These are phyloP conservation scores for Houttuynia cordata DNA, from an alignment of 164 flowering plant species.

Conservation along the genomic window DNA sequence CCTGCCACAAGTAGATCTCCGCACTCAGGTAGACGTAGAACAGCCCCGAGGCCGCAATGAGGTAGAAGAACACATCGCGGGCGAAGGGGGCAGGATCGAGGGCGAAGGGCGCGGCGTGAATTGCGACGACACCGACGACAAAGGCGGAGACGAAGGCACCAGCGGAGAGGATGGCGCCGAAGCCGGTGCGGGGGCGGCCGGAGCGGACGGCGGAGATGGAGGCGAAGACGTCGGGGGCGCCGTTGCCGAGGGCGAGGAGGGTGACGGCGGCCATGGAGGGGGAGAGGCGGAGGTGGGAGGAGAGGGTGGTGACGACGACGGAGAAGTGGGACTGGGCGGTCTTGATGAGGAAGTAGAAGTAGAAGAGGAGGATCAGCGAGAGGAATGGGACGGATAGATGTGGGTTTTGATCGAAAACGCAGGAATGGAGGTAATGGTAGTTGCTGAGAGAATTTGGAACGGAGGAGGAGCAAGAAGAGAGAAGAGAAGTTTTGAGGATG, in stretches of 20 bases:
- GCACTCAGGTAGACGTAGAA: conserved; percentile 82
- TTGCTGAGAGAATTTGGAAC: conserved; percentile 38
- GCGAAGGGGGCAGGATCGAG: conserved; percentile 58
- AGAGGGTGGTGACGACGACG: conserved; percentile 60
- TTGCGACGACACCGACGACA: conserved; percentile 88
- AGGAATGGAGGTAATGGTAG: conserved; percentile 63
- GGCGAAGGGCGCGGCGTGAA: conserved; percentile 70
- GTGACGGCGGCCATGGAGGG: conserved; percentile 90
- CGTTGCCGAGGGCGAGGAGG: conserved; percentile 93
- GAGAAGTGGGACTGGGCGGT: conserved; percentile 86
- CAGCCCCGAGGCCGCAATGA: conserved; percentile 50
- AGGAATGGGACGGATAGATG: conserved; percentile 47
- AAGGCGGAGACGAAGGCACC: conserved; percentile 86
- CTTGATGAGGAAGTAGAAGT: conserved; percentile 72
- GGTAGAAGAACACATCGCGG: conserved; percentile 80
- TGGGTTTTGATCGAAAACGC: conserved; percentile 35
- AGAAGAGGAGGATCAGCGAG: conserved; percentile 38
- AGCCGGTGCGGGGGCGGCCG: conserved; percentile 73
- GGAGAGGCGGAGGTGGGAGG: conserved; percentile 39
- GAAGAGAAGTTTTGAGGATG: background rate
- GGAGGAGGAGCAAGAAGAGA: conserved; percentile 20
- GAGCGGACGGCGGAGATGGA: conserved; percentile 70
- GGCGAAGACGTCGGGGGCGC: conserved; percentile 88
- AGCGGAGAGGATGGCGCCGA: conserved; percentile 82
- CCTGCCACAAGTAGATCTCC: conserved; percentile 91